phyloP scores from a whole-genome alignment of 176 grass and related monocot species.

The Triticum turgidum region DNA sequence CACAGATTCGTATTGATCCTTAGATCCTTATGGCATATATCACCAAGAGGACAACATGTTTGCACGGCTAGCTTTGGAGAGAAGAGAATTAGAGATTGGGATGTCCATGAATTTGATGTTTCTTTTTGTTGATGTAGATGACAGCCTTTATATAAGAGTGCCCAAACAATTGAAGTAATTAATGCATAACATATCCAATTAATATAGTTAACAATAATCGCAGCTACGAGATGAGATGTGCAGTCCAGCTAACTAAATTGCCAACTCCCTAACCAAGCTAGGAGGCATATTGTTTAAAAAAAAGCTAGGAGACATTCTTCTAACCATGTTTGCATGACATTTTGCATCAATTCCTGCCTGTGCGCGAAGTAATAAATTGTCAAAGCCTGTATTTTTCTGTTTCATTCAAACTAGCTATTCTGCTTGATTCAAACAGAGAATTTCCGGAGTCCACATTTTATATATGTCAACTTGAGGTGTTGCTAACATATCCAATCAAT shows the following conservation, averaged over 20 bases:
- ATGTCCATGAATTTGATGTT: background rate
- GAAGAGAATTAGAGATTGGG: background rate
- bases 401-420: background rate
- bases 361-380: background rate
- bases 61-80: background rate
- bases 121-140: background rate
- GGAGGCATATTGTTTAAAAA: background rate
- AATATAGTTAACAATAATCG: background rate
- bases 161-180: background rate
- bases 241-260: background rate
- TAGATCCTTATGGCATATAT: background rate
- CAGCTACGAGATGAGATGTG: background rate
- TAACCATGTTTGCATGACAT: background rate
- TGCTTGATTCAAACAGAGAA: too few relatives aligned
- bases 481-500: background rate
- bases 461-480: background rate
- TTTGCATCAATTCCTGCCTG: background rate
- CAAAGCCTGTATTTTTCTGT: background rate
- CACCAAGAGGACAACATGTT: background rate
- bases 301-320: background rate
- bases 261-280: background rate
- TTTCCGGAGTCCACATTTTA: background rate
- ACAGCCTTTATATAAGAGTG: background rate
- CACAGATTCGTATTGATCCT: background rate
- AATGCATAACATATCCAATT: background rate